Evolutionary conservation across 23 red algal species (phyloP).

Genomic region (Gracilaria vermiculophylla): DNA sequence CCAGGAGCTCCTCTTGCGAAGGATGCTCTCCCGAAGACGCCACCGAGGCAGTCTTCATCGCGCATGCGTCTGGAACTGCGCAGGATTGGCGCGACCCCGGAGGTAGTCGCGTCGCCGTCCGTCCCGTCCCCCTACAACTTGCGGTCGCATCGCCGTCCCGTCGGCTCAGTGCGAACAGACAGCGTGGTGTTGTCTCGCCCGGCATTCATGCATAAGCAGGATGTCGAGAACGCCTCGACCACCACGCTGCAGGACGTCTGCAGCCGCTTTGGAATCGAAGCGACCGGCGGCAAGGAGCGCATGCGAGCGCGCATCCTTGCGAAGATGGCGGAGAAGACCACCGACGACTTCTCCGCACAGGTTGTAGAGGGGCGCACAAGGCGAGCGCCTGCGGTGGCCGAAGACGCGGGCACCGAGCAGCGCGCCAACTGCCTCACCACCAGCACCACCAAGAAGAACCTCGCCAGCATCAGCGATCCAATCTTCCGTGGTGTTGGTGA

Average conservation of each 20-base stretch:
- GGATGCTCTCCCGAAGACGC: background rate
- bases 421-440: background rate
- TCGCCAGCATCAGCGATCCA: slow-evolving; percentile 4
- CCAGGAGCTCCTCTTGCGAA: background rate
- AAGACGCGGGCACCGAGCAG: background rate
- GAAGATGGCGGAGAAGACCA: slow-evolving; percentile 22
- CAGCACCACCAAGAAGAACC: slow-evolving; percentile 35
- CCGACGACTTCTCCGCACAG: slow-evolving; percentile 1
- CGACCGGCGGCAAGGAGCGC: background rate
- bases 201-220: background rate
- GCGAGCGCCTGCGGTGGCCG: background rate
- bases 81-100: background rate
- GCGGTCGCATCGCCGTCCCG: slow-evolving; percentile 4
- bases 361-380: background rate
- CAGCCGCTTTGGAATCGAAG: slow-evolving; percentile 2
- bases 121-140: background rate
- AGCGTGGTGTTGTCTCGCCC: slow-evolving; percentile 29
- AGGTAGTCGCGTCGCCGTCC: background rate
- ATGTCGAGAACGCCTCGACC: slow-evolving; percentile 7
- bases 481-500: slow-evolving; percentile 14
- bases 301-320: slow-evolving; percentile 11
- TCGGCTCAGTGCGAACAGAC: background rate
- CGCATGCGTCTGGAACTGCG: slow-evolving; percentile 4
- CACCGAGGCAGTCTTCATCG: background rate
- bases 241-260: background rate